Conservation (phyloP, 2,329 filamentous ascomycete species). For the Thermochaetoides dissita region DNA sequence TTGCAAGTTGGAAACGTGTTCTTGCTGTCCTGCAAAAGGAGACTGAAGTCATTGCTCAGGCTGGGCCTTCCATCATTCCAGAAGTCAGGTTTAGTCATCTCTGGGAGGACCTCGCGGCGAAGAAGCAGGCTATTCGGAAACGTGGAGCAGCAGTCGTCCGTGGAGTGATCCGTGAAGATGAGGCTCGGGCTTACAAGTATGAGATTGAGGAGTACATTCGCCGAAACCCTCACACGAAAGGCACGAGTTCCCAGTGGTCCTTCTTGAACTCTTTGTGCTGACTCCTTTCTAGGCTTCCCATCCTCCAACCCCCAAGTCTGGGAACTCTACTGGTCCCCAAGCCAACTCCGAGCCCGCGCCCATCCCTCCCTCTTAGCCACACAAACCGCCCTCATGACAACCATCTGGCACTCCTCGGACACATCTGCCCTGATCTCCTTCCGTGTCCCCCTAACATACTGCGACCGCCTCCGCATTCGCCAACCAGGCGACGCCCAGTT, state of each 20-base stretch:
- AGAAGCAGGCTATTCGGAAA: constrained; percentile 39
- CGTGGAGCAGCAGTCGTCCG: constrained; percentile 51
- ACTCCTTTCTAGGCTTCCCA: constrained; percentile 45
- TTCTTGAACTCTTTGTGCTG: neutral
- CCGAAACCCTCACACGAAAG: constrained; percentile 46
- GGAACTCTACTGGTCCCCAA: constrained; percentile 61
- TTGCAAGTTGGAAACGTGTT: constrained; percentile 18
- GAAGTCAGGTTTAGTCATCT: constrained; percentile 34
- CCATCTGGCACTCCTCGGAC: constrained; percentile 44
- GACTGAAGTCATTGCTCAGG: constrained; percentile 27
- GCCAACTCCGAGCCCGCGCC: constrained; percentile 53
- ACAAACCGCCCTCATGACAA: constrained; percentile 47
- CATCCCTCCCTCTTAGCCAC: constrained; percentile 49
- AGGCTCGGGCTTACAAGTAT: constrained; percentile 51
- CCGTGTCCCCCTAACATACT: constrained; percentile 48
- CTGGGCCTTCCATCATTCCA: constrained; percentile 37
- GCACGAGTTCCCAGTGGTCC: constrained; percentile 15
- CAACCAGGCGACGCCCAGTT: constrained; percentile 58
- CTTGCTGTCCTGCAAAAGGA: constrained; percentile 13
- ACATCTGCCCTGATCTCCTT: constrained; percentile 18
- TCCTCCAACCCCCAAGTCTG: constrained; percentile 54
- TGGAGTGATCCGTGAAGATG: constrained; percentile 47
- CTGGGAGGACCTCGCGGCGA: constrained; percentile 22
- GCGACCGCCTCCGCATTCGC: constrained; percentile 58
- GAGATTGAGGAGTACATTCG: constrained; percentile 51